Evolutionary conservation across 306 rosid genomes (phyloP).

Genomic region (Rosa chinensis): DNA sequence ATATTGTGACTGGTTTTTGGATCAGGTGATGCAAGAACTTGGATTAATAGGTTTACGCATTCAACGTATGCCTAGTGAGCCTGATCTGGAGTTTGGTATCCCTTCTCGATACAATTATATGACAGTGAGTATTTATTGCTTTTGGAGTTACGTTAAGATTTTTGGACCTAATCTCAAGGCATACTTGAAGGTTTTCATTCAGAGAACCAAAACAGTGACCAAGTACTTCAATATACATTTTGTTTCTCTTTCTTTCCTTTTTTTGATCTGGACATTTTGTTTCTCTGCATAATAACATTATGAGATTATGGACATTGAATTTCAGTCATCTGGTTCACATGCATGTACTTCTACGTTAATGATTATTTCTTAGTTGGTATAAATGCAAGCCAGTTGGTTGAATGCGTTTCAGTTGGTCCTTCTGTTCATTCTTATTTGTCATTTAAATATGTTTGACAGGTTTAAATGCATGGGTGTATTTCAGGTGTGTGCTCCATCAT

Average conservation of each 20-base stretch:
- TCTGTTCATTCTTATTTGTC: slow-evolving; percentile 1
- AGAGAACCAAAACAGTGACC: too few relatives aligned
- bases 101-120: slow-evolving; percentile 91
- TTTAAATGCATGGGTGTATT: neutral
- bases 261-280: too few relatives aligned
- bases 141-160: neutral
- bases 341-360: neutral
- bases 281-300: neutral
- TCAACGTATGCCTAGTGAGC: slow-evolving; percentile 94
- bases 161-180: neutral
- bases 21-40: slow-evolving; percentile 95
- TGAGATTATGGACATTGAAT: slow-evolving; percentile 1
- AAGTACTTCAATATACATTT: neutral
- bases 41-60: slow-evolving; percentile 90
- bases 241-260: neutral
- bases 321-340: neutral
- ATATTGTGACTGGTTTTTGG: slow-evolving; percentile 18
- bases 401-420: neutral
- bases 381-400: neutral
- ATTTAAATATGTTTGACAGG: slow-evolving; percentile 22
- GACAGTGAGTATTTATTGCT: slow-evolving; percentile 52
- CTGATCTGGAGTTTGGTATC: slow-evolving; percentile 83
- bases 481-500: slow-evolving; percentile 97
- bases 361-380: neutral
- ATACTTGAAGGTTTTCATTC: neutral